Percentiles rank a stretch among this genome's conserved stretches.
These are phyloP conservation scores for Lyophyllum atratum DNA, from an alignment of 768 basidiomycete species.

Conservation along the genomic window DNA sequence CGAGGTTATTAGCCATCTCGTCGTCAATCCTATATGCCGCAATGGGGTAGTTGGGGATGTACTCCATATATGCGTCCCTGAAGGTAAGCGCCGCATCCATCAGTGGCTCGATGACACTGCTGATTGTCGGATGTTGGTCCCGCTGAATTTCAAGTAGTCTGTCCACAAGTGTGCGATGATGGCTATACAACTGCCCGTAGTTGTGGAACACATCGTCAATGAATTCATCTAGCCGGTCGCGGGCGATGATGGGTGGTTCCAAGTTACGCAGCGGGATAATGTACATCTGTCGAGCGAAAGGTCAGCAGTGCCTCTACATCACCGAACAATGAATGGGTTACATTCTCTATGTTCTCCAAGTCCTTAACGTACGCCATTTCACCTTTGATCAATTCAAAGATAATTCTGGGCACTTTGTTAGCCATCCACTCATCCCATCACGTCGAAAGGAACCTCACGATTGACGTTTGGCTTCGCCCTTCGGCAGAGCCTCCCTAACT, in stretches of 20 bases:
- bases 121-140: slow-evolving; percentile 82
- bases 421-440: neutral
- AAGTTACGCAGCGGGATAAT: slow-evolving; percentile 70
- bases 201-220: slow-evolving; percentile 91
- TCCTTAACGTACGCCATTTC: slow-evolving; percentile 96
- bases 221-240: slow-evolving; percentile 72
- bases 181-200: slow-evolving; percentile 69
- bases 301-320: neutral
- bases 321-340: slow-evolving; percentile 37
- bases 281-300: slow-evolving; percentile 61
- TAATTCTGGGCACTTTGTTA: slow-evolving; percentile 56
- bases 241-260: slow-evolving; percentile 77
- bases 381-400: slow-evolving; percentile 93
- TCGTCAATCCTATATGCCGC: slow-evolving; percentile 87
- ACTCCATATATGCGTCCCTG: slow-evolving; percentile 90
- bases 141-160: slow-evolving; percentile 85
- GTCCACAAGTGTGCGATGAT: slow-evolving; percentile 77
- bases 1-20: slow-evolving; percentile 78
- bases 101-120: slow-evolving; percentile 79
- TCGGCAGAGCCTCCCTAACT: slow-evolving; percentile 56
- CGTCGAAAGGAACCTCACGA: slow-evolving; percentile 52
- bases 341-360: slow-evolving; percentile 80
- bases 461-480: slow-evolving; percentile 82
- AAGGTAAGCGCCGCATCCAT: slow-evolving; percentile 92
- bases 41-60: slow-evolving; percentile 91